phyloP scores from a whole-genome alignment of 331 rosid species.

The Pyracantha coccinea region DNA sequence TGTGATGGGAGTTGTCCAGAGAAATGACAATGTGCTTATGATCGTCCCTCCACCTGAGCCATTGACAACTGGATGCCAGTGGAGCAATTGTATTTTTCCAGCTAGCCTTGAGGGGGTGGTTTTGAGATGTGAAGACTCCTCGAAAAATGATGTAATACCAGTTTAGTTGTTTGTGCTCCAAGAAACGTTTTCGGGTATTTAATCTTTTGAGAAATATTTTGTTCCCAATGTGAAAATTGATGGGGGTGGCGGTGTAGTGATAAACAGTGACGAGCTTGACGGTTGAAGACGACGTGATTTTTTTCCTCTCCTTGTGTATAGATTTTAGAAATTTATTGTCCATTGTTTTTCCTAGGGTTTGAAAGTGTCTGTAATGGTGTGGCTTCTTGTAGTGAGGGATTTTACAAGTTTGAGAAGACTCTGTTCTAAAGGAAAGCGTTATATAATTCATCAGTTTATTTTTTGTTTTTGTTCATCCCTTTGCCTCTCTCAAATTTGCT shows the following conservation, averaged over 20 bases:
- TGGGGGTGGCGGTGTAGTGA: slow-evolving; percentile 29
- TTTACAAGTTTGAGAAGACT: slow-evolving; percentile 28
- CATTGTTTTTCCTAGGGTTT: slow-evolving; percentile 41
- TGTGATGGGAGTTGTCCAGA: slow-evolving; percentile 96
- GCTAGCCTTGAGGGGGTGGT: slow-evolving; percentile 96
- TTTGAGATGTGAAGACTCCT: slow-evolving; percentile 94
- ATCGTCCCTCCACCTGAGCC: slow-evolving; percentile 94
- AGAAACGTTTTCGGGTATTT: slow-evolving; percentile 29
- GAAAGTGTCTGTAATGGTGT: slow-evolving; percentile 38
- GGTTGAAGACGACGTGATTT: slow-evolving; percentile 33
- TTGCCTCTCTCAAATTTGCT: not conserved
- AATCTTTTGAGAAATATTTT: slow-evolving; percentile 30
- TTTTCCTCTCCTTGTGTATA: slow-evolving; percentile 44
- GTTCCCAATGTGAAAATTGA: slow-evolving; percentile 19
- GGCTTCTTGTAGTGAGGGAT: slow-evolving; percentile 42
- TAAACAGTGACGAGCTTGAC: slow-evolving; percentile 49
- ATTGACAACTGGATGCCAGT: slow-evolving; percentile 86
- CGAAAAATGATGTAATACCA: slow-evolving; percentile 82
- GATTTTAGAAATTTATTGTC: slow-evolving; percentile 60
- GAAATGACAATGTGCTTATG: slow-evolving; percentile 96
- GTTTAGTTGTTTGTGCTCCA: slow-evolving; percentile 38
- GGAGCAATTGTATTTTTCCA: slow-evolving; percentile 82
- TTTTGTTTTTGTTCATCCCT: not conserved
- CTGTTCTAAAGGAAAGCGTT: slow-evolving; percentile 19
- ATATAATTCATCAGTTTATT: slow-evolving; percentile 8